These are phyloP conservation scores for Carex myosuroides DNA, from an alignment of 176 grass and related monocot species.

Conservation along the genomic window DNA sequence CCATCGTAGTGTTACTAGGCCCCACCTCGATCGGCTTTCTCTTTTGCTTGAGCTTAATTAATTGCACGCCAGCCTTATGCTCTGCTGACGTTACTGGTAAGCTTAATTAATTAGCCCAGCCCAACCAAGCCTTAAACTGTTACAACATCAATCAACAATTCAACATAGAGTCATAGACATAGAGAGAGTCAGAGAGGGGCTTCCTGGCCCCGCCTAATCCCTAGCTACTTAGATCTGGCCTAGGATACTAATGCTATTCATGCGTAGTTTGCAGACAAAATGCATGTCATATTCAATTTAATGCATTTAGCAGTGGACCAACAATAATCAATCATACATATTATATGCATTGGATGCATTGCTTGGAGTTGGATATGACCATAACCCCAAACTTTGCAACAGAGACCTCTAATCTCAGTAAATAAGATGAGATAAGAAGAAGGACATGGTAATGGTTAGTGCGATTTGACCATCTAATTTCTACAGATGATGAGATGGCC, in stretches of 20 bases:
- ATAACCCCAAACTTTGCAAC: not conserved
- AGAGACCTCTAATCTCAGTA: not conserved
- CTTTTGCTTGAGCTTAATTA: not conserved
- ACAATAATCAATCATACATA: not conserved
- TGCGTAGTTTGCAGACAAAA: not conserved
- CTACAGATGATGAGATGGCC: too few relatives aligned
- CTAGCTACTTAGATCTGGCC: not conserved
- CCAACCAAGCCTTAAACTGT: not conserved
- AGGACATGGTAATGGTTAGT: not conserved
- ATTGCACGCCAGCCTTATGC: slow-evolving; percentile 20
- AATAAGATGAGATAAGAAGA: too few relatives aligned
- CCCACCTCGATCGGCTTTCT: not conserved
- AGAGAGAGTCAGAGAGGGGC: not conserved
- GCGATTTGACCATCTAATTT: slow-evolving; percentile 13
- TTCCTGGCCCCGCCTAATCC: not conserved
- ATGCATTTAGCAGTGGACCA: not conserved
- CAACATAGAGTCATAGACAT: too few relatives aligned
- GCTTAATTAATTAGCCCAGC: not conserved
- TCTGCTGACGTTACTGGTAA: slow-evolving; percentile 11
- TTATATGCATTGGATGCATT: too few relatives aligned
- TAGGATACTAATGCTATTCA: not conserved
- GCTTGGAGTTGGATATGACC: too few relatives aligned
- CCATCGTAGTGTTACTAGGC: not conserved
- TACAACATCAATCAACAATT: not conserved
- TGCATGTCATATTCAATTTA: not conserved